These are phyloP conservation scores for Trichosanthes cucumerina DNA, from an alignment of 306 rosid species.

Conservation along the genomic window DNA sequence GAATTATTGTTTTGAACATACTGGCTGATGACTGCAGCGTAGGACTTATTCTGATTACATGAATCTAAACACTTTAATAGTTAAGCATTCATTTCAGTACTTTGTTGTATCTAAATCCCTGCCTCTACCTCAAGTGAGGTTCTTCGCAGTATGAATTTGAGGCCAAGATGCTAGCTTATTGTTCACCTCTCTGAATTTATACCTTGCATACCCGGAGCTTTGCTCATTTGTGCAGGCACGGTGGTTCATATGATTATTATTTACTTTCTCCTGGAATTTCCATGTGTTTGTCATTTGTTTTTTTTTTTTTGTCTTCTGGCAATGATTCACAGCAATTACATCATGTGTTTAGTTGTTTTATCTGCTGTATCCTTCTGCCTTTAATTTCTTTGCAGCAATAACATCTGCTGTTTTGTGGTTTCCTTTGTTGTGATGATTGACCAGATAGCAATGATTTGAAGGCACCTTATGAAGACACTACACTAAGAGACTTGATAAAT, in stretches of 20 bases:
- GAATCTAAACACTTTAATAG: not conserved
- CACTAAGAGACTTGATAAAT: conserved; percentile 19
- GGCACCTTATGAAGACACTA: conserved; percentile 17
- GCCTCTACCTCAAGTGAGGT: not conserved
- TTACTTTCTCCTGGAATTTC: not conserved
- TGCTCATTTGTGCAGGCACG: not conserved
- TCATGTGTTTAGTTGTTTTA: not conserved
- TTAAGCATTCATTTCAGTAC: not conserved
- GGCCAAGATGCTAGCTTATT: not conserved
- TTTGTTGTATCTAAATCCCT: not conserved
- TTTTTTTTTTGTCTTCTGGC: not conserved
- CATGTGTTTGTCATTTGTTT: not conserved
- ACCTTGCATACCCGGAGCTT: not conserved
- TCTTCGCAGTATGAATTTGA: not conserved
- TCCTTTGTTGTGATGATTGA: conserved; percentile 22
- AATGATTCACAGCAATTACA: not conserved
- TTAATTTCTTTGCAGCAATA: conserved; percentile 15
- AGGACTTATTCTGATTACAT: not conserved
- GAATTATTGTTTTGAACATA: not conserved
- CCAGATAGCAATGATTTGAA: conserved; percentile 41
- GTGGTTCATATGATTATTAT: not conserved
- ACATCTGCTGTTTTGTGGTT: conserved; percentile 19
- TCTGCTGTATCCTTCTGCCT: conserved; percentile 2
- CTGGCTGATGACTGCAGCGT: not conserved
- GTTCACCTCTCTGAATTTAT: not conserved